phyloP scores from a whole-genome alignment of 202 grass and related monocot species.

The Hordeum pubiflorum region DNA sequence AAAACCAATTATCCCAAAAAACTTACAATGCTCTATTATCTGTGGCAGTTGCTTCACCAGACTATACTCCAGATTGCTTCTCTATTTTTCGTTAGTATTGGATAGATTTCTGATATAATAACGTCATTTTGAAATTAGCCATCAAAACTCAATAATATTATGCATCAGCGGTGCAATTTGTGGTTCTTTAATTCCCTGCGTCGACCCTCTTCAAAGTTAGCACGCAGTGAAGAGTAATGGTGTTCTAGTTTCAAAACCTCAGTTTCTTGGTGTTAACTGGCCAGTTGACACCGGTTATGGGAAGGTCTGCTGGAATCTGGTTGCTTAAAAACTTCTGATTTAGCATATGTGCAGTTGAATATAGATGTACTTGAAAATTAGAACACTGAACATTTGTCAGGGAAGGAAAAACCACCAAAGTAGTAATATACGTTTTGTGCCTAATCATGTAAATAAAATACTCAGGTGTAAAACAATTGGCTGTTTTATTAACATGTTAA shows the following conservation, averaged over 20 bases:
- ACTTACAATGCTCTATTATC: neutral
- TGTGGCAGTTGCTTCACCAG: slow-evolving; percentile 11
- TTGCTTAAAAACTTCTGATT: neutral
- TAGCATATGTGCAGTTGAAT: neutral
- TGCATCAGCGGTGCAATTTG: neutral
- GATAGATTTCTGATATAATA: neutral
- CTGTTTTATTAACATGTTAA: slow-evolving; percentile 5
- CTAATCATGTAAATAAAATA: neutral
- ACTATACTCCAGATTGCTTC: neutral
- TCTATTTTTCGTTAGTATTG: neutral
- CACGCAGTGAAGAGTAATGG: neutral
- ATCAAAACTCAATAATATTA: neutral
- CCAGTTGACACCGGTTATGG: neutral
- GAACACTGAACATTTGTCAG: neutral
- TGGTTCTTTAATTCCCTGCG: neutral
- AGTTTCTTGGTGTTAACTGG: neutral
- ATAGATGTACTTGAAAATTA: neutral
- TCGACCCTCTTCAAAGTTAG: neutral
- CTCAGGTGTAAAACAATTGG: too few species aligned
- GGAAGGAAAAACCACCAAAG: neutral
- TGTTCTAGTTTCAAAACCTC: neutral
- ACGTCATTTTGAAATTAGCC: neutral
- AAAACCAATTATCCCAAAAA: too few species aligned
- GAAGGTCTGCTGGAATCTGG: neutral
- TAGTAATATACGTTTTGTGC: neutral